These are phyloP conservation scores for Sideroxylon spinosum DNA, from an alignment of 179 eudicot species.

Conservation along the genomic window DNA sequence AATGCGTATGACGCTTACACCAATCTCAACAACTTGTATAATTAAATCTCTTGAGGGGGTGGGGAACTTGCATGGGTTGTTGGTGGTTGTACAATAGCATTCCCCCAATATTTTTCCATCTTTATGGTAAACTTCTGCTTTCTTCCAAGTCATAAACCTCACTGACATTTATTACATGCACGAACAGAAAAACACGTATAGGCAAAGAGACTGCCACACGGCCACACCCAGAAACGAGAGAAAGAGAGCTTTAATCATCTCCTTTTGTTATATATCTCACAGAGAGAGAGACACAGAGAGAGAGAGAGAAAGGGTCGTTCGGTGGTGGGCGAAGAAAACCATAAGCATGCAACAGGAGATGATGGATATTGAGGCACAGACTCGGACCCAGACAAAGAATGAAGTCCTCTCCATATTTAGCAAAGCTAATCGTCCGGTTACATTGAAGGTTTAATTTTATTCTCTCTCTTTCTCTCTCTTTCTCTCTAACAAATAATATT, in stretches of 20 bases:
- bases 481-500: neutral
- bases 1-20: too few relatives aligned
- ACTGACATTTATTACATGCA: neutral
- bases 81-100: too few relatives aligned
- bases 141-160: neutral
- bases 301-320: neutral
- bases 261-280: neutral
- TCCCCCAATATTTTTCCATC: too few relatives aligned
- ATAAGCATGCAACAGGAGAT: slow-evolving; percentile 18
- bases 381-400: neutral
- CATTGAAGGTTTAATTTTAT: slow-evolving; percentile 30
- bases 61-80: too few relatives aligned
- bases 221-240: neutral
- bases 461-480: too few relatives aligned
- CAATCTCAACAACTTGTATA: too few relatives aligned
- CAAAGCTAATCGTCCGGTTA: slow-evolving; percentile 37
- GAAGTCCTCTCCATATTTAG: slow-evolving; percentile 27
- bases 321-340: too few relatives aligned
- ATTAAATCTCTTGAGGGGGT: too few relatives aligned
- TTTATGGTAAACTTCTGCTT: neutral
- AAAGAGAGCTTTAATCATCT: neutral
- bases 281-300: neutral
- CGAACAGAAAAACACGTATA: neutral
- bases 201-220: neutral
- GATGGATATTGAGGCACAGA: slow-evolving; percentile 33